These are phyloP conservation scores for Pestalotiopsis fici DNA, from an alignment of 2,329 filamentous ascomycete genomes.

Conservation along the genomic window DNA sequence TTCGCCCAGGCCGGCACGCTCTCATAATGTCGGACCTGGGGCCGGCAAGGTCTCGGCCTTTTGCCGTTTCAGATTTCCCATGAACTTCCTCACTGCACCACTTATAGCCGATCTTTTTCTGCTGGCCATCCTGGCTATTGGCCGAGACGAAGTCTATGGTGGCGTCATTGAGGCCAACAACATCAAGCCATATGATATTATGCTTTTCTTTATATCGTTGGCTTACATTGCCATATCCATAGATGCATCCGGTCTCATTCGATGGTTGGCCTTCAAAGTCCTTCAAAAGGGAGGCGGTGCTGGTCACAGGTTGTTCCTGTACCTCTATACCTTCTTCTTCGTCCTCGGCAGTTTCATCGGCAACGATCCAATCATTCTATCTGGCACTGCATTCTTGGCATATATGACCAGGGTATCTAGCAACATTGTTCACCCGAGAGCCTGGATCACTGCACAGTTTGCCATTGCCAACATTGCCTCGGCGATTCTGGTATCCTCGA, in stretches of 20 bases:
- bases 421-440: conserved; percentile 70
- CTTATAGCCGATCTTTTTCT: conserved; percentile 72
- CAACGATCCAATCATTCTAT: conserved; percentile 75
- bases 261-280: conserved; percentile 71
- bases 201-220: conserved; percentile 72
- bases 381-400: conserved; percentile 72
- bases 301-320: conserved; percentile 71
- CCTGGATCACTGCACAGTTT: conserved; percentile 75
- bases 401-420: conserved; percentile 77
- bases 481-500: conserved; percentile 75
- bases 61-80: conserved; percentile 57
- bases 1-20: conserved; percentile 36
- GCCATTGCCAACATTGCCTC: conserved; percentile 73
- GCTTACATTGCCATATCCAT: conserved; percentile 80
- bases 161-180: conserved; percentile 67
- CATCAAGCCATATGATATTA: conserved; percentile 72
- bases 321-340: conserved; percentile 75
- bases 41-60: conserved; percentile 12
- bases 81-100: conserved; percentile 73
- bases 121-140: conserved; percentile 69
- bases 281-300: conserved; percentile 66
- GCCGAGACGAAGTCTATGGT: conserved; percentile 65
- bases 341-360: conserved; percentile 67
- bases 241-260: conserved; percentile 72
- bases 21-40: conserved; percentile 22